Evolutionary conservation across 23 red algal genomes (phyloP), one percentile per base, ranked within the genome.

Genomic region (Gracilaria domingensis): DNA sequence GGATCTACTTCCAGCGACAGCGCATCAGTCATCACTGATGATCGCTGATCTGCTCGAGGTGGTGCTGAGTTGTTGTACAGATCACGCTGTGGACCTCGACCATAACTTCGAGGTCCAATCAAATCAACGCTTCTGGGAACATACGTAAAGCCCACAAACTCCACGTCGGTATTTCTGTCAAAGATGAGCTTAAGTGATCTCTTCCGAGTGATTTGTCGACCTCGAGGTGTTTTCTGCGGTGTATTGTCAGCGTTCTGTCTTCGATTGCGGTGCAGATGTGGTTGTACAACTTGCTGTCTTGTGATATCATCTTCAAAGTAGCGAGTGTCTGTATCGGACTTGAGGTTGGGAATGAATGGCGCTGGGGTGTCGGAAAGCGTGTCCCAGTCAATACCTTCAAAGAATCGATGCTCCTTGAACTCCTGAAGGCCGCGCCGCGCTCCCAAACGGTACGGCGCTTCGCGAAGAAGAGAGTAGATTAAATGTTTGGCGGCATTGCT

Each of bases 281-380:
- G 79, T 35, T 62, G 79, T 9, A 30, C 11, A 37, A 82, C 79
- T 6, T 53, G 53, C 23, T 90, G 53, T 49, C 72, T 45, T 11
- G 89, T 92, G 59, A 92, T 84, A 13, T 92, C 89, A 53, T 92
- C 89, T 33, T 98, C 95, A 87, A 98, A 98, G 71, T 98, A 98
- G 30, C 94, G 91, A 30, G 94, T 96, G 81, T 98, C 97, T 25
- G 84, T 87, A 25, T 88, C 89, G 49, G 88, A 84, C 24, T 82
- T 60, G 14, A 98, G 87, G 34, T 91, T 82, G 20, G 97, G 97
- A 71, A 95, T 94, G 87, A 98, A 98, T 17, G 97, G 97, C 26
- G 96, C 84, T 66, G 44, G 47, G 36, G 81, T 34, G 26, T 64
- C 75, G 0, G 89, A 50, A 38, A 98, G 56, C 29, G 65, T 84